Evolutionary conservation across 1,284 basidiomycete species (phyloP).

Genomic region (Clitocybe nebularis): DNA sequence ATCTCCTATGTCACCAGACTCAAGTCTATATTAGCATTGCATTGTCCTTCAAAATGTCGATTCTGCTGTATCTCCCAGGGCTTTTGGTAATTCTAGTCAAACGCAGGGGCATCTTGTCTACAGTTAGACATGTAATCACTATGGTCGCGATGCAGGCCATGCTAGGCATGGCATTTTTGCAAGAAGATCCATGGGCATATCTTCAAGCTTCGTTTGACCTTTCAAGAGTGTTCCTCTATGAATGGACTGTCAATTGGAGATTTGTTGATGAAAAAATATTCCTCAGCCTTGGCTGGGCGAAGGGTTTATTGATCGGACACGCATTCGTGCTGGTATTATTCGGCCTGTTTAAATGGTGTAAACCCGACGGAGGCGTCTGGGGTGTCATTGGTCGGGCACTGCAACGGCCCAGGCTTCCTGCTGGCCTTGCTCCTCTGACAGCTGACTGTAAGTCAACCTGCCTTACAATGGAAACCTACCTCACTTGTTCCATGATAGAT

Average conservation of each 20-base stretch:
- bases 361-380: constrained; percentile 59
- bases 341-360: constrained; percentile 72
- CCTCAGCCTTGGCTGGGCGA: constrained; percentile 61
- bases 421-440: constrained; percentile 41
- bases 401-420: constrained; percentile 45
- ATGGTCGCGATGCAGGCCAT: constrained; percentile 57
- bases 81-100: constrained; percentile 80
- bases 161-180: constrained; percentile 74
- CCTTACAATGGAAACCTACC: constrained; percentile 1
- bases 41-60: constrained; percentile 95
- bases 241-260: constrained; percentile 99
- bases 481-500: constrained; percentile 45
- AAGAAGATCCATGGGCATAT: constrained; percentile 62
- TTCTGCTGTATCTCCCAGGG: constrained; percentile 89
- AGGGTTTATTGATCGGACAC: constrained; percentile 66
- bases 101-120: constrained; percentile 59
- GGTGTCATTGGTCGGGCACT: constrained; percentile 55
- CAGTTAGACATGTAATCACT: constrained; percentile 50
- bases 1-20: no score
- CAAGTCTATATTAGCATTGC: constrained; percentile 73
- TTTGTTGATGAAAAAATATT: constrained; percentile 79
- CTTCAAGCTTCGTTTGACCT: constrained; percentile 82
- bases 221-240: constrained; percentile 85
- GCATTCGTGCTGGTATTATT: constrained; percentile 58
- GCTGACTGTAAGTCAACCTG: constrained; percentile 53